Base-by-base conservation (phyloP, 306 rosid genomes). In the Dalbergia oliveri region DNA sequence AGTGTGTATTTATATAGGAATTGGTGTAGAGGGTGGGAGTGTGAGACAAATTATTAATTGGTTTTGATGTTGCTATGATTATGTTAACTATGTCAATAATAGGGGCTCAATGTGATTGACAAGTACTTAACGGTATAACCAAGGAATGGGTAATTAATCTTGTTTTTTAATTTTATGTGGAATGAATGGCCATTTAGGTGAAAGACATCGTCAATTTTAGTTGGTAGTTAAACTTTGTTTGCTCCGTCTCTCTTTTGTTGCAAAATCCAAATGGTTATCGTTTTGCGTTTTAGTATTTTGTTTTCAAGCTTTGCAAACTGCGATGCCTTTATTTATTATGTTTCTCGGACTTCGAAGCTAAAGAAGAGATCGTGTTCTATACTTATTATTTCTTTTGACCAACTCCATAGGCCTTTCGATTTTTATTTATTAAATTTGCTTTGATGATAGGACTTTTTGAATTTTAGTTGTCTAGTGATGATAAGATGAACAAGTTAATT, bases 101-200 rank as follows among this genome's bases (percentile, higher is more conserved):
- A 14, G 39, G 11, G 65, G 39, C 65, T 4, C 41, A 31, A 61
- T 18, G 66, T 60, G 37, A 31, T 61, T 61, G 66, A 59, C 37
- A 59, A 11, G 9, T 59, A 8, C 35, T 59, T 59, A 61, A 61
- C 66, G 66, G 66, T 61, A 61, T 26, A 61, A 61, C 41, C 66
- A 61, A 61, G 66, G 66, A 61, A 12, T 26, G 66, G 15, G 0
- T 57, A 57, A n/a, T 26, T 57, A 57, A n/a, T 26, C 31, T 26
- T 56, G 4, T 57, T 57, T 9, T 47, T 10, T 47, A 21, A 10
- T 47, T 44, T 11, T 8, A 2, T 5, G 31, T 7, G 62, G 31
- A 57, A 26, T 33, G 35, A 59, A 59, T 59, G 12, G 64, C 37
- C 11, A 61, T 11, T 61, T 16, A 61, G 37, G 66, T 11, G 16